Base-by-base conservation (phyloP, 2,329 filamentous ascomycete species). In the Hortaea werneckii region DNA sequence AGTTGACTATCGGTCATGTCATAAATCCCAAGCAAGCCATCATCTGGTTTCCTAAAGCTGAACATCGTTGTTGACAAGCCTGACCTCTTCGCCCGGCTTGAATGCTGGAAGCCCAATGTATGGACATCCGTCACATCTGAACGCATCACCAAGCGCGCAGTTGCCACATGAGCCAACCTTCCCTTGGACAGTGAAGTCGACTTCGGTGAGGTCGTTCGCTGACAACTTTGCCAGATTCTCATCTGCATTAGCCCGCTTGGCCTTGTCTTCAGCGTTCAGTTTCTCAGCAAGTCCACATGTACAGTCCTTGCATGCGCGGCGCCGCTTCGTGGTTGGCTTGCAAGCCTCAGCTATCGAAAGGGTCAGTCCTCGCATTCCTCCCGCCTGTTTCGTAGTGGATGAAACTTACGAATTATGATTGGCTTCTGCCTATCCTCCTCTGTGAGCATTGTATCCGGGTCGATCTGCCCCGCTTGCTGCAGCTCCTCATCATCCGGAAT, bases 161-260 rank as follows among this genome's bases (percentile, higher is more conserved):
- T 90, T 95, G 28, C 87, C 87, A 65, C 92, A 98, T 12, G 86
- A 94, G 45, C 92, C 90, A 5, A 90, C 86, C 72, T 95, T 96
- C 57, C 92, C 92, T 67, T 94, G 78, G n/a, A 96, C 87, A 0
- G 92, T 98, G 63, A 98, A 96, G 67, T 98, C 92, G 6, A 96
- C 76, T 66, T 96, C 90, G 43, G 79, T 81, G 41, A 98, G 70
- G 62, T 98, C 92, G 58, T 87, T 82, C 1, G 79, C 72, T 42
- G 76, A 79, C 43, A 87, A 71, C 13, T 80, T 74, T 60, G 81
- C 78, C 27, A 58, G 53, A 41, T 58, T 60, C 40, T 71, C 69
- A 59, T 87, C 83, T 29, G 85, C 84, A 20, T 75, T 70, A 6
- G 71, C 69, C 46, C 87, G 77, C 59, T 79, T 81, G 6, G 75